Evolutionary conservation across 768 basidiomycete species (phyloP).

Genomic region (Kwoniella botswanensis): DNA sequence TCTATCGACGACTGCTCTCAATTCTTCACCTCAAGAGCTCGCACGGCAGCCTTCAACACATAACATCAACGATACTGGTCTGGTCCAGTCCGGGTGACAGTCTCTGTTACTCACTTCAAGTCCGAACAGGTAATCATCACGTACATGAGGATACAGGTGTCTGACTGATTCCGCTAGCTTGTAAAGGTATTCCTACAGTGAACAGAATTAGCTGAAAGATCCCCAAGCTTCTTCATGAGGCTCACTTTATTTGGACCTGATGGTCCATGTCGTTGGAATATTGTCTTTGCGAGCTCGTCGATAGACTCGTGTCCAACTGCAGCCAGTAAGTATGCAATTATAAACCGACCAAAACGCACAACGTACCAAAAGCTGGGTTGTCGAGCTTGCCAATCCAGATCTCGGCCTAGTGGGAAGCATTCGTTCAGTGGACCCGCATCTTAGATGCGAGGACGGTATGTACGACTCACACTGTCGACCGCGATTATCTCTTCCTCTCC

Average conservation of each 20-base stretch:
- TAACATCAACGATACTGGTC: too few relatives aligned
- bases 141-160: conserved; percentile 61
- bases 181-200: conserved; percentile 79
- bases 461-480: conserved; percentile 53
- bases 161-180: conserved; percentile 73
- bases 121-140: conserved; percentile 55
- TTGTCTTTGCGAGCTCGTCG: conserved; percentile 69
- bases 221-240: background rate
- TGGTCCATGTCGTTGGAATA: conserved; percentile 78
- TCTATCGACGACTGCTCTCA: background rate
- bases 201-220: background rate
- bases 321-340: background rate
- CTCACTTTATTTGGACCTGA: conserved; percentile 87
- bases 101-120: conserved; percentile 47
- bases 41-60: background rate
- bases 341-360: background rate
- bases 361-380: conserved; percentile 85
- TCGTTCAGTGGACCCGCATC: too few relatives aligned
- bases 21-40: background rate
- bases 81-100: too few relatives aligned
- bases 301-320: conserved; percentile 83
- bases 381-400: conserved; percentile 86
- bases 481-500: conserved; percentile 65
- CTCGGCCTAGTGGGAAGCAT: conserved; percentile 42
- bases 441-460: background rate